Evolutionary conservation across 345 rosid species (phyloP), one percentile per base, ranked within the genome.

Genomic region (Populus ilicifolia): DNA sequence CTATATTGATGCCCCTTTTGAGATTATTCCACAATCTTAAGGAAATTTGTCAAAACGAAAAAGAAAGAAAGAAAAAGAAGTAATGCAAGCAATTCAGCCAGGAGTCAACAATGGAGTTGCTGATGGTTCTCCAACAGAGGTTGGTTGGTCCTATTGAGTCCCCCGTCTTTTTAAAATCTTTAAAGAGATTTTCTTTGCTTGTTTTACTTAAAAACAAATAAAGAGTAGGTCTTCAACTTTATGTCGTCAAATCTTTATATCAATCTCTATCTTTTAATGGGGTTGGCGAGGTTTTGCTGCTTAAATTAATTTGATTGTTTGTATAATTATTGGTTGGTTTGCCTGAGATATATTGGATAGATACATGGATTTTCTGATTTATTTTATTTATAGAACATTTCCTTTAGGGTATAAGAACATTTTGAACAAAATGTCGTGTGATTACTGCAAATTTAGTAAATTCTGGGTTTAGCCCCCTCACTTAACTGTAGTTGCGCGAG

Each of bases 41-140:
- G 70, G 70, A 77, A n/a, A 54, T 70, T 70, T 29, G 68, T 63
- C 11, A 8, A 39, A 6, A 20, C 39, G 21, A 20, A 21, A 52
- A 54, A 21, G 18, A 7, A 70, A 38, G 8, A 38, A 6, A 20
- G 8, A 20, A 21, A 54, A 54, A 21, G 18, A 7, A 70, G 29
- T 41, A 61, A 78, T 78, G 80, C 76, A 78, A 65, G 67, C 76
- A 36, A 29, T 66, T 27, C 67, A 64, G 67, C 23, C 76, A 36
- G 71, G 21, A 6, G 23, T 18, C 52, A 52, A 50, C 38, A 39
- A 4, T 50, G 66, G 56, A 38, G 72, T 65, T 78, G n/a, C 76
- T 6, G 80, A 52, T 52, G 72, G 65, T 72, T 39, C 76, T 52
- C 39, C 76, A 21, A 12, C 3, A 5, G 72, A 50, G 80, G 65